Conservation (phyloP, 179 eudicot species). For the Silene vulgaris region DNA sequence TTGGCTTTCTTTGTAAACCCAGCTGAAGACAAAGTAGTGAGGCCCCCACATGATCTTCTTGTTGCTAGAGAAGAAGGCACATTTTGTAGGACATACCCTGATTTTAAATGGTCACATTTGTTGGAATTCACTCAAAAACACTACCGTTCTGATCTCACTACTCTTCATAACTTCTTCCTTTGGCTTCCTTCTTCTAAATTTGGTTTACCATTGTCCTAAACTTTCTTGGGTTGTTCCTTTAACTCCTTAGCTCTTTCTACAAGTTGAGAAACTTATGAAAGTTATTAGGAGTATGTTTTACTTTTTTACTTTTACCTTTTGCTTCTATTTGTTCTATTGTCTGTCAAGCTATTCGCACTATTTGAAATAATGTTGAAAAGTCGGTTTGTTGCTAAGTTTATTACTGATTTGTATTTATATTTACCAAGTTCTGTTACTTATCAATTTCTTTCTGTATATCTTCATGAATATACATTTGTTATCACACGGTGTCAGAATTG, state of each 20-base stretch:
- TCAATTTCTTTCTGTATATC: too few relatives aligned
- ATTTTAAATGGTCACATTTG: constrained; percentile 50
- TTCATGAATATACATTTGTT: too few relatives aligned
- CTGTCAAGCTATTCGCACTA: too few relatives aligned
- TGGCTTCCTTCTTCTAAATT: constrained; percentile 24
- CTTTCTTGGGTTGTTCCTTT: background rate
- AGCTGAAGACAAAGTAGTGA: constrained; percentile 38
- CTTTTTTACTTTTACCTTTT: too few relatives aligned
- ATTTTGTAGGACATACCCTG: constrained; percentile 40
- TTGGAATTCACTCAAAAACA: constrained; percentile 47
- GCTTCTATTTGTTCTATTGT: too few relatives aligned
- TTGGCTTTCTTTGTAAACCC: constrained; percentile 53
- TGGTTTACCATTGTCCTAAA: background rate
- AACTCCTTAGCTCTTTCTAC: background rate
- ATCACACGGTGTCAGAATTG: too few relatives aligned
- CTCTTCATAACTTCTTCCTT: constrained; percentile 33
- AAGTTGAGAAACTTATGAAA: background rate
- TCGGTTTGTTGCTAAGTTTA: too few relatives aligned
- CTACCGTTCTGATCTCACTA: constrained; percentile 39
- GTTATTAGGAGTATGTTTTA: background rate
- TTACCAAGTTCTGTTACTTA: too few relatives aligned
- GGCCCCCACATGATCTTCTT: constrained; percentile 34
- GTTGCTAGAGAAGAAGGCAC: constrained; percentile 4
- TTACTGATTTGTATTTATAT: too few relatives aligned
- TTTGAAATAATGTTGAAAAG: too few relatives aligned